Evolutionary conservation across 352 stramenopile genomes (phyloP).

Genomic region (Globisporangium polare): DNA sequence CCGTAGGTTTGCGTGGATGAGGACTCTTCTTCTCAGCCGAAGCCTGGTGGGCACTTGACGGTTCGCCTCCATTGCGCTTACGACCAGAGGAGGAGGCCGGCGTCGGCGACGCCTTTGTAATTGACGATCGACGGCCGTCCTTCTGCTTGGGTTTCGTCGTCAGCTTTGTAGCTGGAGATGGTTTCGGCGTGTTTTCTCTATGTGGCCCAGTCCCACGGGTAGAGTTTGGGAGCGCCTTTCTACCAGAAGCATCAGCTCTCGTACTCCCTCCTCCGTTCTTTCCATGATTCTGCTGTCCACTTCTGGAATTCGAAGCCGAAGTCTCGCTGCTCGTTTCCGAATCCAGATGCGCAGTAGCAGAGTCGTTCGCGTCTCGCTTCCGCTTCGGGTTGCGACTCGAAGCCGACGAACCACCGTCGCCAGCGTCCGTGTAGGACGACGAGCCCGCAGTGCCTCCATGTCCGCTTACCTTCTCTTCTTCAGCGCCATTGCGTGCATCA

Average conservation of each 20-base stretch:
- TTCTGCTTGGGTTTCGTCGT: constrained; percentile 17
- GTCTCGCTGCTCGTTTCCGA: constrained; percentile 15
- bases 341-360: neutral
- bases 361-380: constrained; percentile 19
- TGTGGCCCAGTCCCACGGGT: neutral
- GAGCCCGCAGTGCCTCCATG: neutral
- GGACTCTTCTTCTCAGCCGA: constrained; percentile 11
- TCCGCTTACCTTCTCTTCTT: neutral
- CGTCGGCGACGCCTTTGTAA: constrained; percentile 7
- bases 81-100: neutral
- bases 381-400: constrained; percentile 21
- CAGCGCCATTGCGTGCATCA: neutral
- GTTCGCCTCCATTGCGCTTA: constrained; percentile 1
- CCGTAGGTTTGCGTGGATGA: neutral
- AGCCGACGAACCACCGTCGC: neutral
- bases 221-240: neutral
- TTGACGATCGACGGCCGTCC: neutral
- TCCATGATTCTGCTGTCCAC: neutral
- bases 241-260: neutral
- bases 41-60: neutral
- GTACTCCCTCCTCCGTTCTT: neutral
- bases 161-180: constrained; percentile 13
- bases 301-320: constrained; percentile 3
- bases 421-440: neutral
- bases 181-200: constrained; percentile 13